Conservation (phyloP, 176 grass and related monocot genomes). For the Saccharum spontaneum region DNA sequence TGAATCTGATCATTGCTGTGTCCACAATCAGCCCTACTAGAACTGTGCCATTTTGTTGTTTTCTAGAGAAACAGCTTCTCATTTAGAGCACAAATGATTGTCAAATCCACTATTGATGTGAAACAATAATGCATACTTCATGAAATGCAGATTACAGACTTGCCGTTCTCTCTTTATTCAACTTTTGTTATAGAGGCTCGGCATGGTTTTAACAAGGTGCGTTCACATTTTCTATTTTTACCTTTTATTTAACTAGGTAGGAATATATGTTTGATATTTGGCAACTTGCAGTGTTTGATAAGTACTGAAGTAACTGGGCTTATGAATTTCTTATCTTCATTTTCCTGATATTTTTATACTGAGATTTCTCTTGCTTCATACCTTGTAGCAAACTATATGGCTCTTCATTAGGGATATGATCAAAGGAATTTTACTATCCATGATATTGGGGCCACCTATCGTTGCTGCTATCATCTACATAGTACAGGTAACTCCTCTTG, state of each 20-base stretch:
- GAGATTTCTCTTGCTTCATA: constrained; percentile 22
- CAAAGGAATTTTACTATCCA: constrained; percentile 86
- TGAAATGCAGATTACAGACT: constrained; percentile 72
- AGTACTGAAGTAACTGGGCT: background rate
- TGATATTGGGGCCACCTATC: constrained; percentile 82
- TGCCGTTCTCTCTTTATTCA: constrained; percentile 96
- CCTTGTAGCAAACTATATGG: constrained; percentile 89
- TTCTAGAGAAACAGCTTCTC: background rate
- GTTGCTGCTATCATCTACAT: constrained; percentile 90
- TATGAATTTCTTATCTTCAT: constrained; percentile 12
- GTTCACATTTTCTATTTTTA: background rate
- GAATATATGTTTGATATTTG: constrained; percentile 5
- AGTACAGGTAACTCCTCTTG: constrained; percentile 68
- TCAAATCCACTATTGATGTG: constrained; percentile 25
- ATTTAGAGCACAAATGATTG: background rate
- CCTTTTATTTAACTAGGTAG: background rate
- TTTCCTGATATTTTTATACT: constrained; percentile 22
- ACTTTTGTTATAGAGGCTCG: constrained; percentile 92
- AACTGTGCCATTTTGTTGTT: constrained; percentile 2
- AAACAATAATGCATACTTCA: constrained; percentile 33
- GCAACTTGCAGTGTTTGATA: background rate
- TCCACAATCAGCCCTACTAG: background rate
- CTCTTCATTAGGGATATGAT: constrained; percentile 89
- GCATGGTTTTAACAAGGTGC: constrained; percentile 97
- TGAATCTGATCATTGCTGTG: background rate